Conservation (phyloP, 1,139 yeast species). For the Kodamaea plutei region DNA sequence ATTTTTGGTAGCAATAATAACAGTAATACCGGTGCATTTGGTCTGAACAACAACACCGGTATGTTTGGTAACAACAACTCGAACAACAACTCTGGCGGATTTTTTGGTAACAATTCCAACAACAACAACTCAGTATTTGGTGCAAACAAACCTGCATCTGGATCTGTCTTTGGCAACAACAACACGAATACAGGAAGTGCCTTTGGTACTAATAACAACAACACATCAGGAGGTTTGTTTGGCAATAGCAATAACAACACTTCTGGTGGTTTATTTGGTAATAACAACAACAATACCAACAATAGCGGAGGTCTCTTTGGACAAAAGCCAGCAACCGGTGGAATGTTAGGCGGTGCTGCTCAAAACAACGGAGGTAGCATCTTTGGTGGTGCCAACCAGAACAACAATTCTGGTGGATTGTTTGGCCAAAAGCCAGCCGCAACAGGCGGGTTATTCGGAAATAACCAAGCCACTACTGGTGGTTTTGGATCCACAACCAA, state of each 20-base stretch:
- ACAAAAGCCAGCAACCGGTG: slow-evolving; percentile 18
- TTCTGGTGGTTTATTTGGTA: slow-evolving; percentile 21
- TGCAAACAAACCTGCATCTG: slow-evolving; percentile 18
- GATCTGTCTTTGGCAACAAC: slow-evolving; percentile 30
- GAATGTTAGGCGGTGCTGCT: slow-evolving; percentile 17
- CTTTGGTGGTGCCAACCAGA: slow-evolving; percentile 18
- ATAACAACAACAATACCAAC: slow-evolving; percentile 10
- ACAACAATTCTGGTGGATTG: slow-evolving; percentile 16
- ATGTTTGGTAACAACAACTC: slow-evolving; percentile 27
- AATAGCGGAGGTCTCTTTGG: slow-evolving; percentile 30
- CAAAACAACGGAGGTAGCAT: slow-evolving; percentile 15
- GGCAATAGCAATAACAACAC: slow-evolving; percentile 11
- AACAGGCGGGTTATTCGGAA: slow-evolving; percentile 15
- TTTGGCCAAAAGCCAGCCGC: slow-evolving; percentile 18
- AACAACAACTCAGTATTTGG: slow-evolving; percentile 10
- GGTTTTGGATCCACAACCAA: slow-evolving; percentile 16
- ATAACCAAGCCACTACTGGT: slow-evolving; percentile 11
- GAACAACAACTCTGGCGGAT: slow-evolving; percentile 4
- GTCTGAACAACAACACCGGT: slow-evolving; percentile 22
- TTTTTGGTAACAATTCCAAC: slow-evolving; percentile 9
- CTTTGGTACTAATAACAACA: slow-evolving; percentile 22
- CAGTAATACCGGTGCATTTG: slow-evolving; percentile 14
- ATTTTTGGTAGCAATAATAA: slow-evolving; percentile 11
- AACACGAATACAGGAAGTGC: slow-evolving; percentile 21
- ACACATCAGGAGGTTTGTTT: slow-evolving; percentile 20